These are phyloP conservation scores for Wickerhamiella dianesei DNA, from an alignment of 805 yeast species.

Conservation along the genomic window DNA sequence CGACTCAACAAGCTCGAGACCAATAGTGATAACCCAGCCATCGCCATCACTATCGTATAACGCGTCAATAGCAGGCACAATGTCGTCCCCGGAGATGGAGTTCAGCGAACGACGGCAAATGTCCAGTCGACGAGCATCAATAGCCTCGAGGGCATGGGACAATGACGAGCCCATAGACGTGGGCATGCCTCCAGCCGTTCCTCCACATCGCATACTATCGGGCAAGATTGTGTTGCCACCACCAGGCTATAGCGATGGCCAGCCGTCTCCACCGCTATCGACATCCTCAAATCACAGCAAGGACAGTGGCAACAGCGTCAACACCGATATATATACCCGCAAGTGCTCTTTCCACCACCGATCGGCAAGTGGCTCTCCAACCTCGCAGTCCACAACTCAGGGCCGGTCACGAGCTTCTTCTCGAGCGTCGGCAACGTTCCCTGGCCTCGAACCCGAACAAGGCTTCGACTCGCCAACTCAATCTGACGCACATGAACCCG, in stretches of 20 bases:
- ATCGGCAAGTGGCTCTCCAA: background rate
- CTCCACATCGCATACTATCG: conserved; percentile 9
- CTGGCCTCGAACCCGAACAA: background rate
- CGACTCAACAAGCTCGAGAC: background rate
- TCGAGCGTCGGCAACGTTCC: conserved; percentile 1
- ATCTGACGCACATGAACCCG: conserved; percentile 3
- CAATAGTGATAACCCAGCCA: background rate
- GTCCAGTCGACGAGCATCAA: background rate
- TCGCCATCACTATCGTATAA: background rate
- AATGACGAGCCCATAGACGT: conserved; percentile 9
- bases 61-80: background rate
- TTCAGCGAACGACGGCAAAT: background rate
- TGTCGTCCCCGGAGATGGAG: background rate
- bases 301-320: background rate
- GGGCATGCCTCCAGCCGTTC: conserved; percentile 16
- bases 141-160: background rate
- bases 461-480: background rate
- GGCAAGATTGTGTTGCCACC: conserved; percentile 1
- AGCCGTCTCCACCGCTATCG: background rate
- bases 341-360: conserved; percentile 10
- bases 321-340: conserved; percentile 15
- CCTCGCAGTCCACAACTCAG: background rate
- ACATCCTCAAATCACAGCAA: background rate
- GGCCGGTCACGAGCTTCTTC: conserved; percentile 1
- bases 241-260: background rate